Evolutionary conservation across 1,139 yeast species (phyloP).

Genomic region (Candida pseudoviswanathii): DNA sequence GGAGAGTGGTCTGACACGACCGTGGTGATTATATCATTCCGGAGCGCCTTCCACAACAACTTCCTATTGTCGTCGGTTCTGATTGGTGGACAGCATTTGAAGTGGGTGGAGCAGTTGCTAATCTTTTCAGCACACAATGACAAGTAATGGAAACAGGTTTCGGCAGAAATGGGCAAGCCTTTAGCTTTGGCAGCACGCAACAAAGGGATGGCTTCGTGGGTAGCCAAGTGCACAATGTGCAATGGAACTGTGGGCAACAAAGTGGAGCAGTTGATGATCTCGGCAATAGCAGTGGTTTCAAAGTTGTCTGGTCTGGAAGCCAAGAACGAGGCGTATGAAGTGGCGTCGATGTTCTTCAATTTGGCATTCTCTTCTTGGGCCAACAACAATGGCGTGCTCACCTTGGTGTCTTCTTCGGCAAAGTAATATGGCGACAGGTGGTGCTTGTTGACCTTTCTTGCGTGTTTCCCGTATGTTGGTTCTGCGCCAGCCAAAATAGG

Average conservation of each 20-base stretch:
- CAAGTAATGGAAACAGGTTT: constrained; percentile 92
- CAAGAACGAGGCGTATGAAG: constrained; percentile 69
- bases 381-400: constrained; percentile 17
- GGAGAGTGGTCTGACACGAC: constrained; percentile 97
- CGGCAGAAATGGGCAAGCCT: constrained; percentile 70
- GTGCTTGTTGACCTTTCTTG: constrained; percentile 44
- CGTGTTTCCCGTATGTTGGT: constrained; percentile 54
- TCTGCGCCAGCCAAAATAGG: constrained; percentile 59
- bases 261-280: constrained; percentile 64
- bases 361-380: constrained; percentile 47
- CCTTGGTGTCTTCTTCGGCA: constrained; percentile 12
- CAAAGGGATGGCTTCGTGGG: constrained; percentile 78
- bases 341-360: constrained; percentile 59
- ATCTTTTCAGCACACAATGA: constrained; percentile 76
- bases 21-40: constrained; percentile 67
- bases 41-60: constrained; percentile 75
- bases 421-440: constrained; percentile 12
- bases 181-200: constrained; percentile 62
- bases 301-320: constrained; percentile 87
- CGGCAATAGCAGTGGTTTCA: constrained; percentile 80
- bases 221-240: constrained; percentile 89
- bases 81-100: constrained; percentile 95
- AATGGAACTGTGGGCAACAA: constrained; percentile 65
- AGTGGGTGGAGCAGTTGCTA: constrained; percentile 74
- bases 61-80: constrained; percentile 71